Evolutionary conservation across 495 filamentous ascomycete species (phyloP).

Genomic region (Baudoinia panamericana): DNA sequence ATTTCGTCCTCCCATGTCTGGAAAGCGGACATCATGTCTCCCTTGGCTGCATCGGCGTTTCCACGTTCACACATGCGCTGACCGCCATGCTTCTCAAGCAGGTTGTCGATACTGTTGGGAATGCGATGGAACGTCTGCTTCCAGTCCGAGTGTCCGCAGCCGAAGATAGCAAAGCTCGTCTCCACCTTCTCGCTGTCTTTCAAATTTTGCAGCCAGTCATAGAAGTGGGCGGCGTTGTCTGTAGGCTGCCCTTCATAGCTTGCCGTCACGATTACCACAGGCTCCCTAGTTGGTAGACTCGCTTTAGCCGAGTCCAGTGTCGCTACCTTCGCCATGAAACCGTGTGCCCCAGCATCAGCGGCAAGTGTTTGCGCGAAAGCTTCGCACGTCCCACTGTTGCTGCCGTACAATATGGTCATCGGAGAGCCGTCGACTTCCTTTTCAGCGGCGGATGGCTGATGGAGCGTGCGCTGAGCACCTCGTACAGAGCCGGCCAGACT

Average conservation of each 20-base stretch:
- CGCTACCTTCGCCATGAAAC: conserved; percentile 43
- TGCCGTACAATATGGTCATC: conserved; percentile 58
- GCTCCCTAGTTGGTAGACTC: conserved; percentile 46
- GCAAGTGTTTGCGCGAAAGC: conserved; percentile 51
- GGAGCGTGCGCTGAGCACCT: conserved; percentile 3
- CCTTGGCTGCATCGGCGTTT: conserved; percentile 13
- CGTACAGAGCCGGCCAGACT: conserved; percentile 28
- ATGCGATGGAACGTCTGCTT: conserved; percentile 57
- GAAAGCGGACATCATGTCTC: conserved; percentile 18
- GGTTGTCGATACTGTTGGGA: conserved; percentile 47
- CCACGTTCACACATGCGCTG: conserved; percentile 9
- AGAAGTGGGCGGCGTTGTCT: conserved; percentile 59
- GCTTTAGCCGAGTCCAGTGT: conserved; percentile 49
- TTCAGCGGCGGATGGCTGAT: conserved; percentile 8
- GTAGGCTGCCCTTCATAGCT: conserved; percentile 66
- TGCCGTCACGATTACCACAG: conserved; percentile 53
- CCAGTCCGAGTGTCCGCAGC: conserved; percentile 54
- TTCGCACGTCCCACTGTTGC: conserved; percentile 66
- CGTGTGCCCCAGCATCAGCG: conserved; percentile 42
- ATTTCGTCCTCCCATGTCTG: conserved; percentile 18
- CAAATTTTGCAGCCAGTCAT: conserved; percentile 47
- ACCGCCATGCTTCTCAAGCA: conserved; percentile 14
- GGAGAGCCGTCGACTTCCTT: conserved; percentile 27
- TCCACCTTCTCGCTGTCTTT: conserved; percentile 38
- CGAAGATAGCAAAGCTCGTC: conserved; percentile 52